Evolutionary conservation across 163 green algal species (phyloP), one percentile per base, ranked within the genome.

Genomic region (Dunaliella salina): DNA sequence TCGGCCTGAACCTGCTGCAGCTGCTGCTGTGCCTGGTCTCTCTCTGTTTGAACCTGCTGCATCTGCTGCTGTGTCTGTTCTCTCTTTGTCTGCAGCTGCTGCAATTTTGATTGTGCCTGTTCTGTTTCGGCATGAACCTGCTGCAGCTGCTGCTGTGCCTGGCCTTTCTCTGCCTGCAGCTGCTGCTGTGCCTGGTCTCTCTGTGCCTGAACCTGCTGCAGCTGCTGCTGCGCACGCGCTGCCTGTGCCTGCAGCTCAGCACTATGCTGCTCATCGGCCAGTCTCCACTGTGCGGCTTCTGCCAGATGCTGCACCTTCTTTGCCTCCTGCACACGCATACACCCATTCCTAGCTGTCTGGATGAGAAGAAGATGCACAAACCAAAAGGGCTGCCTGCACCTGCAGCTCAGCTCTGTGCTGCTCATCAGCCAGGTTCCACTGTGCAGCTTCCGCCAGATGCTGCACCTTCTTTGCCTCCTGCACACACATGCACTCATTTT

Each of bases 201-300:
- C 29, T 71, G 5, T 29, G 34, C 35, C 17, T 84, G 35, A 25
- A 35, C 26, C 80, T 72, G 80, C 80, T 71, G 80, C 40, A 45
- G 80, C 40, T 84, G 40, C 40, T 75, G 80, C 80, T 84, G 80
- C 26, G n/a, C 33, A 5, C 84, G 75, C 45, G 17, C 82, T 11
- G 67, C 33, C 57, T 82, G 50, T 25, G 22, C 50, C 4, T 79
- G 35, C 79, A 82, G 32, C 32, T 82, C 79, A 30, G 33, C 32
- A 57, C 12, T 12, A 13, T 82, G 32, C 20, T 59, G 20, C 79
- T 82, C 79, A 22, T 3, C 24, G 11, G 40, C 79, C 8, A 45
- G 32, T 33, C 5, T 82, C 20, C 35, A 75, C 24, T 15, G 63
- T 5, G 63, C 63, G 20, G 24, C 63, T 29, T 75, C 22, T 15